Evolutionary conservation across 768 basidiomycete genomes (phyloP), one percentile per base, ranked within the genome.

Genomic region (Naganishia antarctica): DNA sequence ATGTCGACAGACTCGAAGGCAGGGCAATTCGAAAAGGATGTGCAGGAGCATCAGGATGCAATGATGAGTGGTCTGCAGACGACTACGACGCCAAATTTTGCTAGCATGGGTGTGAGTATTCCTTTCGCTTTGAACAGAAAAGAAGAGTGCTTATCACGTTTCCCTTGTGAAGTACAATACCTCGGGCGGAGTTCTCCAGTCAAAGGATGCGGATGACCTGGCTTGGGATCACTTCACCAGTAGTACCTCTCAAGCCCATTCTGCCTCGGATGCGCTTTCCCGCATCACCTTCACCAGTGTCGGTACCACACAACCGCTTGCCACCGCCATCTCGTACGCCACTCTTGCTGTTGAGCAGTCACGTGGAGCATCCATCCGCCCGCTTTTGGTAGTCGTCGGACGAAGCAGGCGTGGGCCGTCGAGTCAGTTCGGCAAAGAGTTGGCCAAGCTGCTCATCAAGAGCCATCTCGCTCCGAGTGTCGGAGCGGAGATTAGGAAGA

Each of bases 401-500:
- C 84, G 93, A 1, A 89, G 71, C 3, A 47, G 74, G 50, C 58
- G 73, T 46, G 80, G 89, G 77, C 84, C 84, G 0, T 81, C 82
- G 0, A 84, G 85, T 69, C 80, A 81, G 7, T 84, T 89, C 64
- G 72, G 77, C 11, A 73, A 69, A 0, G 92, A 96, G 78, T 73
- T 91, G 62, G 84, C 84, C 67, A 79, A 80, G 45, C 68, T 91
- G 23, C 79, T 86, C 74, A 81, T 83, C 18, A 82, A 84, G 67
- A 81, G 86, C 68, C 83, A 82, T 4, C 51, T 61, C 29, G 80
- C 70, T 41, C 70, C 77, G 8, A 69, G 60, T 25, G 70, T 87
- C 4, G 82, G 83, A 0, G 71, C 80, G 3, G 88, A 89, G 72
- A 84, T 91, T 65, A 81, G 82, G 74, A 87, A 88, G 79, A 91